phyloP scores from a whole-genome alignment of 371 early-diverging fungal species.

The Mucor circinelloides region DNA sequence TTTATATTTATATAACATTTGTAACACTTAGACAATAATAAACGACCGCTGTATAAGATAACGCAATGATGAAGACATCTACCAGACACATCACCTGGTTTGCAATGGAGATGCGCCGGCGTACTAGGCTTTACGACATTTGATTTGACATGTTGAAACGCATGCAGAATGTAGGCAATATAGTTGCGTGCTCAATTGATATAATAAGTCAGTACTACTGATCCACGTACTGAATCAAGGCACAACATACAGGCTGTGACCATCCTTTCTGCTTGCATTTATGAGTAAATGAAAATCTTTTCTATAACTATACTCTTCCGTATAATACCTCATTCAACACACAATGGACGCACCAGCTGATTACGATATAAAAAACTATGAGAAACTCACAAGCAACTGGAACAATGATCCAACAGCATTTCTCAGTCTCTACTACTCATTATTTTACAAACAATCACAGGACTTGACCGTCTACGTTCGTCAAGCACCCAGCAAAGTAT shows the following conservation, averaged over 20 bases:
- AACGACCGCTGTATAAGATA: not conserved
- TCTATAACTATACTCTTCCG: not conserved
- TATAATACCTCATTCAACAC: not conserved
- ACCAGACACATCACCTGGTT: too few relatives aligned
- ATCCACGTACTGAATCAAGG: not conserved
- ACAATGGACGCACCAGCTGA: conserved; percentile 17
- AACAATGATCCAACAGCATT: conserved; percentile 30
- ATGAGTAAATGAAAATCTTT: not conserved
- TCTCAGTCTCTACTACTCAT: conserved; percentile 44
- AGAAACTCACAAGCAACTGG: conserved; percentile 27
- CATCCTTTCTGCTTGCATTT: not conserved
- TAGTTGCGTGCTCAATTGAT: not conserved
- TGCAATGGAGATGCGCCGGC: too few relatives aligned
- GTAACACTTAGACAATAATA: not conserved
- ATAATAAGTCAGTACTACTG: not conserved
- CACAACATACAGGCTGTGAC: not conserved
- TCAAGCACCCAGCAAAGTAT: conserved; percentile 55
- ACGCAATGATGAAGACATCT: not conserved
- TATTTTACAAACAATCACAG: conserved; percentile 30
- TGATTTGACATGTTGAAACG: not conserved
- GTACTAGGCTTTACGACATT: too few relatives aligned
- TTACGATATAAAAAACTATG: conserved; percentile 29
- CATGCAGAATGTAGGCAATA: not conserved
- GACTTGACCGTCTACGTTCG: conserved; percentile 40
- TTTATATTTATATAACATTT: not conserved